These are phyloP conservation scores for Botryotinia narcissicola DNA, from an alignment of 2,329 filamentous ascomycete genomes.

Conservation along the genomic window DNA sequence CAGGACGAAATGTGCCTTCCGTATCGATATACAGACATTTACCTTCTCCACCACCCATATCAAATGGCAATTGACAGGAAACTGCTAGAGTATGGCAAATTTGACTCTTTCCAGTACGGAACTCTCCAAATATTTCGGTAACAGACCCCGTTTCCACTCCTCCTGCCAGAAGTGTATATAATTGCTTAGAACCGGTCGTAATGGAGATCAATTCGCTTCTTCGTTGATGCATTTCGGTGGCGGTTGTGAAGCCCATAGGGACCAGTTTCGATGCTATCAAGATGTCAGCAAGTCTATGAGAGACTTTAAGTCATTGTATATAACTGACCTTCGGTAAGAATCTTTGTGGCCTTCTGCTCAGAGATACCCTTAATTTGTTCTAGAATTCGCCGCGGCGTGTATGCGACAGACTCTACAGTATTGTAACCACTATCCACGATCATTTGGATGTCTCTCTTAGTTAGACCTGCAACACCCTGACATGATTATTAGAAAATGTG, in stretches of 20 bases:
- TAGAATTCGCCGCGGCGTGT: conserved; percentile 77
- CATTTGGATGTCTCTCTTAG: conserved; percentile 92
- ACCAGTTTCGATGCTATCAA: conserved; percentile 83
- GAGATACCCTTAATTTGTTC: conserved; percentile 98
- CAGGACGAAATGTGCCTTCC: conserved; percentile 93
- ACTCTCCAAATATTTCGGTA: conserved; percentile 97
- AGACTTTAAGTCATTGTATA: neutral
- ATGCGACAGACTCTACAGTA: conserved; percentile 93
- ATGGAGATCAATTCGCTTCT: conserved; percentile 97
- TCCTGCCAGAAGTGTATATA: conserved; percentile 91
- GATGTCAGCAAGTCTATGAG: conserved; percentile 12
- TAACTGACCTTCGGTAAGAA: conserved; percentile 76
- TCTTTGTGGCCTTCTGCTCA: conserved; percentile 90
- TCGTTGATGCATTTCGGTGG: conserved; percentile 97
- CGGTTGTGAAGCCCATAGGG: conserved; percentile 98
- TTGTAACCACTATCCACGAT: conserved; percentile 90
- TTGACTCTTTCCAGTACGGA: conserved; percentile 96
- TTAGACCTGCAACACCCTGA: conserved; percentile 85
- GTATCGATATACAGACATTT: conserved; percentile 99
- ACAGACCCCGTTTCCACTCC: conserved; percentile 97
- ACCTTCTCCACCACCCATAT: conserved; percentile 97
- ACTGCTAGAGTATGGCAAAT: conserved; percentile 98
- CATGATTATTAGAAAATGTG: neutral
- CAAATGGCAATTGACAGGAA: conserved; percentile 94
- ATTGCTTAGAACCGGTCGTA: conserved; percentile 94